Evolutionary conservation across 2,329 filamentous ascomycete genomes (phyloP), one percentile per base, ranked within the genome.

Genomic region (Beauveria brongniartii): DNA sequence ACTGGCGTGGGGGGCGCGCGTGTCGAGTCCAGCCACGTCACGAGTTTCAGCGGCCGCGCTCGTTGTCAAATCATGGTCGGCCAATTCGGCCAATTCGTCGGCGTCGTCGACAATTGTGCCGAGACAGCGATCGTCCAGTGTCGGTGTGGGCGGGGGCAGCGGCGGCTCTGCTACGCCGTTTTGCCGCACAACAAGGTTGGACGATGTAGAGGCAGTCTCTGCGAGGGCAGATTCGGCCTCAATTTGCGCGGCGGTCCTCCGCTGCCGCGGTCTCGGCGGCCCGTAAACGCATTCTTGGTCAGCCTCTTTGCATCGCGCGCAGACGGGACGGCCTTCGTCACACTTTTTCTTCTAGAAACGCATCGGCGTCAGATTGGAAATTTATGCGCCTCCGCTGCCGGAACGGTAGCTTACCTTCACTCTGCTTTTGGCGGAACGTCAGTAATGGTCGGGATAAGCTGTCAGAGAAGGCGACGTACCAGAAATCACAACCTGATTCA

Each of bases 281-380:
- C 82, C 80, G 64, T 84, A 84, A 2, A 73, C 69, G 65, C 81
- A 83, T 24, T 78, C 74, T 51, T 79, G 72, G 55, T 73, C 73
- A 46, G 77, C 75, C 68, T 83, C 81, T 47, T 71, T 65, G 68
- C 81, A 83, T 46, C 81, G 79, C 24, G 76, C 72, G 66, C 81
- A 83, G 51, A 74, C 71, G 3, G 81, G 81, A 8, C 80, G 77
- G 40, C 69, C 72, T 68, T 83, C 81, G 66, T 83, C 79, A 65
- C 81, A 83, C 71, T 83, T 83, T 69, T 84, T 84, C 69, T 84
- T 83, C 81, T 83, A 63, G 7, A 40, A 18, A 20, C 28, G 9
- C 9, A n/a, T 41, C 24, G 51, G 59, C 24, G 20, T 34, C 26
- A 18, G 5, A 16, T 7, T 37, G 4, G 9, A 37, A 0, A 14